Percentiles rank a stretch among this genome's conserved stretches.
Evolutionary conservation across 2,329 filamentous ascomycete species (phyloP).

Genomic region (Tricladium varicosporioides): DNA sequence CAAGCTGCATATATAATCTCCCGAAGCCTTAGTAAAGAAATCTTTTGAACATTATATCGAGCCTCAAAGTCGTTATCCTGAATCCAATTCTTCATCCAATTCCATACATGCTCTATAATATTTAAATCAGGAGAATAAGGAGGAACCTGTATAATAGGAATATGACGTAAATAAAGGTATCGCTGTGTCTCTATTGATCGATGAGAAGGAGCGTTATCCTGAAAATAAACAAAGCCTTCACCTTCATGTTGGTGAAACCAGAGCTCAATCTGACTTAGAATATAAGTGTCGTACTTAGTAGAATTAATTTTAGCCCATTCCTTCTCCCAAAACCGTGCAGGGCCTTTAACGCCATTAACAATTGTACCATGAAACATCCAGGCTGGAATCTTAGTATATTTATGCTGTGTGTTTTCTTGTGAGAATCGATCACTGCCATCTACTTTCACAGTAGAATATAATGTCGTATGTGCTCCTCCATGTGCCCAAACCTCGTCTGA

Average conservation of each 20-base stretch:
- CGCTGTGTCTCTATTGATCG: too few relatives aligned
- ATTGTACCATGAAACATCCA: conserved; percentile 16
- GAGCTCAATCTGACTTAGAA: not conserved
- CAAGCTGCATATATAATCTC: not conserved
- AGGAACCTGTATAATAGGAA: not conserved
- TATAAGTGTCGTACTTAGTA: not conserved
- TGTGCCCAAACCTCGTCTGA: too few relatives aligned
- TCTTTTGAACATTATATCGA: too few relatives aligned
- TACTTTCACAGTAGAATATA: not conserved
- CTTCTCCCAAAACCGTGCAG: conserved; percentile 9
- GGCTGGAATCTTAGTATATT: not conserved
- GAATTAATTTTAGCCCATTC: not conserved
- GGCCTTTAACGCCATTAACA: not conserved
- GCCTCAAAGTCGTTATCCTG: too few relatives aligned
- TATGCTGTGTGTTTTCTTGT: not conserved
- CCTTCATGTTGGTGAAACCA: not conserved
- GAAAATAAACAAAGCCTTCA: not conserved
- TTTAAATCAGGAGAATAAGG: conserved; percentile 5
- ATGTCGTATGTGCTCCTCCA: too few relatives aligned
- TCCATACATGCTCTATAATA: too few relatives aligned
- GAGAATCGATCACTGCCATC: not conserved
- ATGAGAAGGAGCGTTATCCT: conserved; percentile 2
- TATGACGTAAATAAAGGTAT: not conserved
- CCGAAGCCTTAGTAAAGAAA: too few relatives aligned
- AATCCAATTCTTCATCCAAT: too few relatives aligned